phyloP scores from a whole-genome alignment of 2,329 filamentous ascomycete genomes.

The Alternaria brassicae region DNA sequence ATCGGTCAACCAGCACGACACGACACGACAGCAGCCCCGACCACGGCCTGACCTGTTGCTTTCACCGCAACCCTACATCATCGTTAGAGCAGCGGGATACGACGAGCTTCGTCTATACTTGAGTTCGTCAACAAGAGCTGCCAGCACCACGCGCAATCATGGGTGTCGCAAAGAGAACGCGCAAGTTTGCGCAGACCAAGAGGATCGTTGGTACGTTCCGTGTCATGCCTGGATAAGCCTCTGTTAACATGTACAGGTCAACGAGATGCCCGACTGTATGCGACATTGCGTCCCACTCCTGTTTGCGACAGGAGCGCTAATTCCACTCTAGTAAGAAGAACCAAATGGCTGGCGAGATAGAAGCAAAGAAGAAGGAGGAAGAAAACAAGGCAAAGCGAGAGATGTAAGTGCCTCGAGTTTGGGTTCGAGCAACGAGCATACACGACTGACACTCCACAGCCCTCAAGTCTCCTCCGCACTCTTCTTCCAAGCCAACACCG shows the following conservation, averaged over 20 bases:
- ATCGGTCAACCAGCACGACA: constrained; percentile 4
- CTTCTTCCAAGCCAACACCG: constrained; percentile 69
- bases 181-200: constrained; percentile 88
- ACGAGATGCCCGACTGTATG: constrained; percentile 73
- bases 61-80: not conserved
- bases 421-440: constrained; percentile 11
- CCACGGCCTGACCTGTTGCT: constrained; percentile 6
- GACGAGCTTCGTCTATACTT: not conserved
- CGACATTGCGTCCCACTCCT: not conserved
- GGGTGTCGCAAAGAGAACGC: constrained; percentile 88
- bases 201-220: constrained; percentile 70
- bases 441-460: constrained; percentile 46
- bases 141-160: constrained; percentile 58
- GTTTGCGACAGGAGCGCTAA: not conserved
- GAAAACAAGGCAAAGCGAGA: constrained; percentile 73
- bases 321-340: constrained; percentile 69
- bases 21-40: not conserved
- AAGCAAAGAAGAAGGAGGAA: constrained; percentile 64
- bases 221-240: not conserved
- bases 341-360: constrained; percentile 68
- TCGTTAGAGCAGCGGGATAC: not conserved
- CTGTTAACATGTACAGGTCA: constrained; percentile 52
- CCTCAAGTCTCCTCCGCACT: constrained; percentile 75
- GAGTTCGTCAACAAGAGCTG: not conserved
- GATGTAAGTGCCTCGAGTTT: constrained; percentile 60